phyloP scores from a whole-genome alignment of 495 filamentous ascomycete genomes.

The Polyplosphaeria fusca region DNA sequence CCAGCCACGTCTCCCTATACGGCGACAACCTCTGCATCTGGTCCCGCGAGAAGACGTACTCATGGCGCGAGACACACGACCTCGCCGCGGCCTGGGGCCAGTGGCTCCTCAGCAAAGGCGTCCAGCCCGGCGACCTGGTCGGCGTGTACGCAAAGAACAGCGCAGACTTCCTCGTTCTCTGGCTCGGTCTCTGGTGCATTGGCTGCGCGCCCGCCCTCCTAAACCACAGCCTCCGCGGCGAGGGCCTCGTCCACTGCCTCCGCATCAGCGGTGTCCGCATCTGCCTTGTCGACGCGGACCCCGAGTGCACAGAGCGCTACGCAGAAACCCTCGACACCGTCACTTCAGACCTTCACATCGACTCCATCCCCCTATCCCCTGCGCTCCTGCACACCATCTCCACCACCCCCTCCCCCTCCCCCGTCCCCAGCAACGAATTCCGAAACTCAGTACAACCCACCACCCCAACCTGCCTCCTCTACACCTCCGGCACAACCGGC shows the following conservation, averaged over 20 bases:
- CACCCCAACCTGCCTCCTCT: conserved; percentile 59
- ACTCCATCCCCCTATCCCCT: conserved; percentile 50
- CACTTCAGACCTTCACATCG: conserved; percentile 50
- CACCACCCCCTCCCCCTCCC: conserved; percentile 40
- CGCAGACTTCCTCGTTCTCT: conserved; percentile 62
- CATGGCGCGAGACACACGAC: conserved; percentile 56
- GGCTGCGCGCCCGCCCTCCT: conserved; percentile 66
- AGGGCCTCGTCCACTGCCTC: conserved; percentile 67
- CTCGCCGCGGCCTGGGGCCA: conserved; percentile 59
- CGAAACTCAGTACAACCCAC: conserved; percentile 46
- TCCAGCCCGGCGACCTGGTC: conserved; percentile 62
- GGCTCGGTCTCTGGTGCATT: conserved; percentile 60
- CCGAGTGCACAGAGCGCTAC: conserved; percentile 51
- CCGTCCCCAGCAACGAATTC: conserved; percentile 50
- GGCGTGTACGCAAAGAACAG: conserved; percentile 66
- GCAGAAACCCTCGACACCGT: conserved; percentile 49
- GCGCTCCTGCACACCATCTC: conserved; percentile 48
- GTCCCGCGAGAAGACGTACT: conserved; percentile 61
- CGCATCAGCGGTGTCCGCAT: conserved; percentile 56
- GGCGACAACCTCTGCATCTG: conserved; percentile 56
- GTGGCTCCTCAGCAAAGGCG: conserved; percentile 59
- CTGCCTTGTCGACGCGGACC: conserved; percentile 63
- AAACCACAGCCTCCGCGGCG: conserved; percentile 65
- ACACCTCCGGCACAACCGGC: conserved; percentile 65
- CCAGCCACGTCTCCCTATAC: conserved; percentile 47